Evolutionary conservation across 306 rosid species (phyloP), one percentile per base, ranked within the genome.

Genomic region (Nissolia schottii): DNA sequence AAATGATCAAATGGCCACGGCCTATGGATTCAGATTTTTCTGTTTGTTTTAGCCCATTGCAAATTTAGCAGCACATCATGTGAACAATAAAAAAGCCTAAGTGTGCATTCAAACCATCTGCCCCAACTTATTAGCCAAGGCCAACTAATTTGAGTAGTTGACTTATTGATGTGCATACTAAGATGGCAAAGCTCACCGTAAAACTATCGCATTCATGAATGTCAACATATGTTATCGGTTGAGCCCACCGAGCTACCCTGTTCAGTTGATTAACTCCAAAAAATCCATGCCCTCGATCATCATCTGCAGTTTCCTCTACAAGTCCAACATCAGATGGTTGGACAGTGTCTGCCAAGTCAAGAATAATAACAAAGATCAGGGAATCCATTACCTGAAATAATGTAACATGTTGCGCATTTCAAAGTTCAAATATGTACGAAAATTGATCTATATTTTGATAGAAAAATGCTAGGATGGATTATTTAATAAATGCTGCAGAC

Each of bases 181-280:
- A 53, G 56, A 60, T 32, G 55, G 29, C 23, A 58, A 74, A 75
- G 75, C 86, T 76, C 78, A 91, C 97, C 79, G 97, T 91, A 79
- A 94, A 91, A 73, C 77, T 76, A 60, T 86, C 82, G 60, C 86
- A 81, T 75, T 91, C 97, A 61, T 83, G 89, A 22, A 94, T 46
- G 74, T 89, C 89, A 66, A 91, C 23, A 69, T 82, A 91, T 4
- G 95, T 91, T 72, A 94, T 94, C 49, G 98, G 98, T 71, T 91
- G 97, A 77, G 96, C 87, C 97, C 96, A 91, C 54, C 90, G 86
- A 75, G 86, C 83, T 63, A 81, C 82, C 62, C 95, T 80, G 67
- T 81, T 89, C 12, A 87, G 79, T 69, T 65, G 83, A 70, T 64
- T 82, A 65, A 70, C 57, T 70, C 90, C 91, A 24, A 87, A 91